Evolutionary conservation across 163 green algal genomes (phyloP), one percentile per base, ranked within the genome.

Genomic region (Prototheca wickerhamii): DNA sequence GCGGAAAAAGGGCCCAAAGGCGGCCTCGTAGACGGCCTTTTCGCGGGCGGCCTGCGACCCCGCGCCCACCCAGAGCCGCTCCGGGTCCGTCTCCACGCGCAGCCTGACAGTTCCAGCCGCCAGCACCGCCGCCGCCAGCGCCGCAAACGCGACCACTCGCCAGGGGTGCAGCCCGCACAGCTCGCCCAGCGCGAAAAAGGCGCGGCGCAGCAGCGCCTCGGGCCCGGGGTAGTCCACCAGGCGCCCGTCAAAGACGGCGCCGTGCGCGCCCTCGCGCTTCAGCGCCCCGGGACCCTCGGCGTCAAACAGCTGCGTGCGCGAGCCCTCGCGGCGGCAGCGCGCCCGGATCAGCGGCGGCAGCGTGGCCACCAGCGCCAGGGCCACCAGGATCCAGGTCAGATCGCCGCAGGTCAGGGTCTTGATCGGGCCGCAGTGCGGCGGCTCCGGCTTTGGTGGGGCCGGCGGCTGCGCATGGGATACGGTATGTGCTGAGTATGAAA

Each of bases 1-100:
- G 17, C 89, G 73, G 56, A 94, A 96, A 56, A 95, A 96, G 20
- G 84, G 77, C 3, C 89, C 90, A 70, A 96, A 94, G 18, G 88
- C 74, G 6, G 68, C 65, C 72, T 86, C 87, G 44, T 86, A 96
- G 4, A 71, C 67, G 0, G 76, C 83, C 72, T 90, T 86, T 37
- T 94, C 83, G 23, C 60, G 53, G 0, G 79, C 77, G 25, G 88
- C 81, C 60, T 77, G 71, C 42, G 81, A 91, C 60, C 49, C 58
- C 2, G 83, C 72, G 3, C 79, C 76, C 31, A 95, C 90, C 89
- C 89, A 96, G 40, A 96, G 74, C 52, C 68, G 40, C 72, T 89
- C 65, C 2, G 89, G 89, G 57, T 90, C 76, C 0, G 85, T 94
- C 57, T 92, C 82, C 21, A 95, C 72, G 17, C 53, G 63, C 68